Conservation (phyloP, 495 filamentous ascomycete genomes). For the Glutinoglossum americanum region DNA sequence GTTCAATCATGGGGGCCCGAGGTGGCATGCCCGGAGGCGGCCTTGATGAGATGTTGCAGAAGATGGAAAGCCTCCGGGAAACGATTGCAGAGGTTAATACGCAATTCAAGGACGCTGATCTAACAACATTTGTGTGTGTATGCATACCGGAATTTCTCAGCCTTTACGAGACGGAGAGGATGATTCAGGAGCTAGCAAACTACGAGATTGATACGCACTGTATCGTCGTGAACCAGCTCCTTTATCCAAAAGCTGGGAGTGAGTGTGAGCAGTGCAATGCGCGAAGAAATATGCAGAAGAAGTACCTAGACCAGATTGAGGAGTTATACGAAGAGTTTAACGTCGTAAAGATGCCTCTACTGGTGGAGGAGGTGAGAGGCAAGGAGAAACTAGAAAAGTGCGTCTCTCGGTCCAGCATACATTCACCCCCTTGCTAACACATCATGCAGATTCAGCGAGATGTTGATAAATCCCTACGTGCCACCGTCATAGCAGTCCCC, state of each 20-base stretch:
- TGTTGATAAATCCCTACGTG: conserved; percentile 6
- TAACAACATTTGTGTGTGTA: conserved; percentile 96
- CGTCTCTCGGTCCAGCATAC: conserved; percentile 13
- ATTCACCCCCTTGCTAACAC: neutral
- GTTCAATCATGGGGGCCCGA: conserved; percentile 63
- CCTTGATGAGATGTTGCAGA: conserved; percentile 74
- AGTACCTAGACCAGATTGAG: conserved; percentile 93
- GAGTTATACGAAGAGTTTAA: conserved; percentile 99
- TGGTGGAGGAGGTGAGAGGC: conserved; percentile 87
- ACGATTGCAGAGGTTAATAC: conserved; percentile 92
- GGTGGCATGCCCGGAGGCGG: conserved; percentile 81
- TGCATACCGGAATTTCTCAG: conserved; percentile 96
- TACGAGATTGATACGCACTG: conserved; percentile 92
- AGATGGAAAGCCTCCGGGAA: conserved; percentile 77
- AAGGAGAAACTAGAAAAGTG: conserved; percentile 78
- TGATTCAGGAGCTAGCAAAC: conserved; percentile 92
- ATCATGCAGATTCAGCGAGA: conserved; percentile 6
- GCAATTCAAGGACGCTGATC: conserved; percentile 89
- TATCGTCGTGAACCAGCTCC: conserved; percentile 94
- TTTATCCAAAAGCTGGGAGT: conserved; percentile 75
- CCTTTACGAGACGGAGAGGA: conserved; percentile 95
- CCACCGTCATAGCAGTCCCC: conserved; percentile 3
- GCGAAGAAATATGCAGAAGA: conserved; percentile 95
- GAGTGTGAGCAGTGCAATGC: conserved; percentile 91
- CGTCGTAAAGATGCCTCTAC: conserved; percentile 87